Evolutionary conservation across 208 protist species (phyloP).

Genomic region (Leptomonas pyrrhocoris): DNA sequence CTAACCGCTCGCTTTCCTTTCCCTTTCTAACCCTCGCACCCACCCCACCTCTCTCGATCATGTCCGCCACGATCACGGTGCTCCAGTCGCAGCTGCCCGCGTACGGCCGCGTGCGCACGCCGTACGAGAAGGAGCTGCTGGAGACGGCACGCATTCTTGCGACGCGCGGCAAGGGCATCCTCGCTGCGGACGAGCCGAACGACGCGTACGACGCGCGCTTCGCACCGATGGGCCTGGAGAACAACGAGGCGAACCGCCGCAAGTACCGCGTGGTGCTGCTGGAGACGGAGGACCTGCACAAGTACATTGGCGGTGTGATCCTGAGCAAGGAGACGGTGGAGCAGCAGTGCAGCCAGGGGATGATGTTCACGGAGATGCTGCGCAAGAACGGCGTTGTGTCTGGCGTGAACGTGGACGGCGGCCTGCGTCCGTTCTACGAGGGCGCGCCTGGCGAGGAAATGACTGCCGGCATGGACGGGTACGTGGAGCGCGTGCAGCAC

Average conservation of each 20-base stretch:
- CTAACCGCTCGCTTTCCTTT: not conserved
- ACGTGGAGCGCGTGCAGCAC: conserved; percentile 83
- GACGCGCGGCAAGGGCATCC: conserved; percentile 91
- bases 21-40: conserved; percentile 1
- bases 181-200: conserved; percentile 93
- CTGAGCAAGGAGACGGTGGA: conserved; percentile 96
- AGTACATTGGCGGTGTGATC: conserved; percentile 97
- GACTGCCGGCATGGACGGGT: conserved; percentile 95
- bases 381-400: conserved; percentile 84
- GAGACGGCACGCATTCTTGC: conserved; percentile 35
- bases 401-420: conserved; percentile 97
- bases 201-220: conserved; percentile 93
- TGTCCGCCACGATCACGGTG: conserved; percentile 33
- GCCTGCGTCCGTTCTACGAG: conserved; percentile 71
- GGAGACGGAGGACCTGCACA: conserved; percentile 69
- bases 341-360: conserved; percentile 90
- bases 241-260: conserved; percentile 89
- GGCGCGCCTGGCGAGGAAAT: conserved; percentile 92
- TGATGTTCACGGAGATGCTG: conserved; percentile 88
- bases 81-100: conserved; percentile 42
- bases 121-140: conserved; percentile 41
- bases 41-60: conserved; percentile 12
- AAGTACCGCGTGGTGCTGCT: conserved; percentile 90
- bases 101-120: conserved; percentile 36
- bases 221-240: conserved; percentile 84